A percentile compares a stretch with the other conserved stretches of the same genome.
phyloP scores from a whole-genome alignment of 2,329 filamentous ascomycete genomes.

The Aspergillus fischeri region DNA sequence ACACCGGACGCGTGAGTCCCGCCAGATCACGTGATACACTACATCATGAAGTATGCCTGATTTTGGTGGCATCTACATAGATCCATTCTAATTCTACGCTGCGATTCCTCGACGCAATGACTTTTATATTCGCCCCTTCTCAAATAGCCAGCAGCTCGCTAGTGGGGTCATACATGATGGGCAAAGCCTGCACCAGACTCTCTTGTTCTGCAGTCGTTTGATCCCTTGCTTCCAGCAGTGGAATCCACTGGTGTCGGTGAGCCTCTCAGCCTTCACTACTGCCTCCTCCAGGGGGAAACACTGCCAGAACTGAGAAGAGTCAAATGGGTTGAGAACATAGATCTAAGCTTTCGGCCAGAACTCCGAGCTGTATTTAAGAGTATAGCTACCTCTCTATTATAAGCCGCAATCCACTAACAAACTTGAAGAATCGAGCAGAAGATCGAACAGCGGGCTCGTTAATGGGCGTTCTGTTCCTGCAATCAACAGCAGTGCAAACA shows the following conservation, averaged over 20 bases:
- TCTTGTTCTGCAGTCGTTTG: neutral
- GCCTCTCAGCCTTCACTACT: neutral
- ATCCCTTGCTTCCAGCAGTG: neutral
- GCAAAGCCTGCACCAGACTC: neutral
- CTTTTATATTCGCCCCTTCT: neutral
- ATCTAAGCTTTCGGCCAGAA: neutral
- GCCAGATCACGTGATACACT: slow-evolving; percentile 14
- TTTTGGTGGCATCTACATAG: neutral
- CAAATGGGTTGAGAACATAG: neutral
- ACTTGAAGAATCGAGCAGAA: too few relatives aligned
- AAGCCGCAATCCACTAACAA: too few relatives aligned
- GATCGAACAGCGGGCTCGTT: too few relatives aligned
- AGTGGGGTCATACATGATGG: neutral
- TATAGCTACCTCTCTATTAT: too few relatives aligned
- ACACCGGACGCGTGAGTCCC: slow-evolving; percentile 17
- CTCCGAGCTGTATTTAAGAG: neutral
- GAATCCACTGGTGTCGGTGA: neutral
- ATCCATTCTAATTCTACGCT: neutral
- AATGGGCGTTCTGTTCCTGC: too few relatives aligned
- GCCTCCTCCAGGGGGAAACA: neutral
- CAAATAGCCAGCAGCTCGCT: neutral
- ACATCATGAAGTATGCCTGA: slow-evolving; percentile 1
- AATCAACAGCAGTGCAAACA: too few relatives aligned
- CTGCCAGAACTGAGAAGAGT: too few relatives aligned
- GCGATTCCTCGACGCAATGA: neutral